These are phyloP conservation scores for Lanmaoa pseudosensibilis DNA, from an alignment of 768 basidiomycete species.

Conservation along the genomic window DNA sequence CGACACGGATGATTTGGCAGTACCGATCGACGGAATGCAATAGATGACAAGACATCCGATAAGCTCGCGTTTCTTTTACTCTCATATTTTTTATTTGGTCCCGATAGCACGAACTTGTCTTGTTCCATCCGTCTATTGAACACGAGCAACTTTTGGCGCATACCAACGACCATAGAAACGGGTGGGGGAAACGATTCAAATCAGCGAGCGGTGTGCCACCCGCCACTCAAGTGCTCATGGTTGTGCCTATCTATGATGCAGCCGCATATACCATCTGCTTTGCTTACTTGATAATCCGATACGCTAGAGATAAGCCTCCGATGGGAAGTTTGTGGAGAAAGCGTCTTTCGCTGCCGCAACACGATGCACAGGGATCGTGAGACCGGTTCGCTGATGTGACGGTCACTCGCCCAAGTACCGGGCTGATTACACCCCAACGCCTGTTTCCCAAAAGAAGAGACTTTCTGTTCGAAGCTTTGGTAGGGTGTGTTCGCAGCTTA, in stretches of 20 bases:
- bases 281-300: constrained; percentile 15
- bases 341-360: background rate
- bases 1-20: background rate
- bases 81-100: background rate
- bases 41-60: constrained; percentile 7
- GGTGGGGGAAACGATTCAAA: background rate
- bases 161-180: background rate
- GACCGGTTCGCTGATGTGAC: background rate
- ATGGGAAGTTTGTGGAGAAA: constrained; percentile 1
- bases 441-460: background rate
- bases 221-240: background rate
- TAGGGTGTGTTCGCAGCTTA: background rate
- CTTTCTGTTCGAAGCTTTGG: background rate
- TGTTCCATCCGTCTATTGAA: background rate
- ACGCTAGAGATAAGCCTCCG: constrained; percentile 5
- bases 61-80: background rate
- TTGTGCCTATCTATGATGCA: constrained; percentile 7
- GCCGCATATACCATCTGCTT: background rate
- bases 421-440: background rate
- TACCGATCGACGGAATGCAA: background rate
- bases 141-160: background rate
- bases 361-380: background rate
- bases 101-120: background rate
- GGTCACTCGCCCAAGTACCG: background rate
- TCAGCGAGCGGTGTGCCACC: background rate